phyloP scores from a whole-genome alignment of 371 early-diverging fungal genomes.

The Rhizopus sp. region DNA sequence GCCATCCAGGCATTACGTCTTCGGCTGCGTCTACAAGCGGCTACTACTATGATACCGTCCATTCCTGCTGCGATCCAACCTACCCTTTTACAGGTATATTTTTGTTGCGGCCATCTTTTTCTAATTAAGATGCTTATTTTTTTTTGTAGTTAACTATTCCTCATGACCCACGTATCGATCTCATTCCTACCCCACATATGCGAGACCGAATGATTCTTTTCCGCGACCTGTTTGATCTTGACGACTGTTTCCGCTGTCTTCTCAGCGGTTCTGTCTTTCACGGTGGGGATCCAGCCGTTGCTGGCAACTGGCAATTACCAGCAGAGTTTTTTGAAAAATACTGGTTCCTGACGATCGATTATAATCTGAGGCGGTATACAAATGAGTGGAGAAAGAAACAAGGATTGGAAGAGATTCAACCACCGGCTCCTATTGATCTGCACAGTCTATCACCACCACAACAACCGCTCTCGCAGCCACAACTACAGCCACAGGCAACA shows the following conservation, averaged over 20 bases:
- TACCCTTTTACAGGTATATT: constrained; percentile 31
- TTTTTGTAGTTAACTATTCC: constrained; percentile 47
- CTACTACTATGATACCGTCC: constrained; percentile 30
- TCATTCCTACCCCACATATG: constrained; percentile 61
- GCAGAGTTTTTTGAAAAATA: constrained; percentile 58
- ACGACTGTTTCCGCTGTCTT: constrained; percentile 55
- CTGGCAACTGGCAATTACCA: constrained; percentile 60
- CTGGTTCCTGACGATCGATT: constrained; percentile 54
- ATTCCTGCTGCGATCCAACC: constrained; percentile 41
- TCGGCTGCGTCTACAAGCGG: constrained; percentile 39
- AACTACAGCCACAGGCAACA: neutral
- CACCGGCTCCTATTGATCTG: constrained; percentile 1
- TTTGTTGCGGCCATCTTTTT: neutral
- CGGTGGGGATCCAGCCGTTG: constrained; percentile 56
- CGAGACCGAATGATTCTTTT: constrained; percentile 65
- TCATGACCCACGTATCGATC: constrained; percentile 63
- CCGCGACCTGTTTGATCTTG: constrained; percentile 55
- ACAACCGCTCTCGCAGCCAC: too few relatives aligned
- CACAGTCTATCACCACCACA: neutral
- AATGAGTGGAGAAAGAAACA: constrained; percentile 36
- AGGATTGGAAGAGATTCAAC: constrained; percentile 28
- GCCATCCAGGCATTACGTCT: constrained; percentile 47
- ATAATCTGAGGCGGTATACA: constrained; percentile 34
- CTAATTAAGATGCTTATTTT: neutral
- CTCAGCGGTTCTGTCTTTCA: constrained; percentile 55